A percentile compares a stretch with the other conserved stretches of the same genome.
Evolutionary conservation across 2,329 filamentous ascomycete genomes (phyloP).

Genomic region (Phaeoacremonium minimum): DNA sequence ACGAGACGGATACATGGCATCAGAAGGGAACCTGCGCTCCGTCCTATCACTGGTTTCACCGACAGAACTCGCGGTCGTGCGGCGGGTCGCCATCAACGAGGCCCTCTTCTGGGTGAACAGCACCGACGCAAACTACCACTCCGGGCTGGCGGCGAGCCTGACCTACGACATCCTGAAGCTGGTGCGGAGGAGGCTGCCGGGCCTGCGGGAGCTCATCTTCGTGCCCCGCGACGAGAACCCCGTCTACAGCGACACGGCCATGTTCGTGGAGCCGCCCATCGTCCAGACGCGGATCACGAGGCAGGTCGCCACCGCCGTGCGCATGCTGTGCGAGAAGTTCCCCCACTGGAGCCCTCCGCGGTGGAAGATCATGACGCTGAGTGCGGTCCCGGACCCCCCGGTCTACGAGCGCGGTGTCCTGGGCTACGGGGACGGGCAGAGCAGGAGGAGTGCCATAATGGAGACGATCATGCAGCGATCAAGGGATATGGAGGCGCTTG

Average conservation of each 20-base stretch:
- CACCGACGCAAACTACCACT: background rate
- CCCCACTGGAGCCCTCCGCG: slow-evolving; percentile 25
- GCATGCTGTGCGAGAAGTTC: slow-evolving; percentile 20
- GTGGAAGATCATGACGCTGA: slow-evolving; percentile 31
- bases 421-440: slow-evolving; percentile 7
- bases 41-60: slow-evolving; percentile 36
- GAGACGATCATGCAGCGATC: background rate
- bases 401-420: slow-evolving; percentile 12
- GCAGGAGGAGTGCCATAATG: background rate
- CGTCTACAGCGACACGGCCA: slow-evolving; percentile 19
- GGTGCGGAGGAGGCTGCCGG: slow-evolving; percentile 30
- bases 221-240: slow-evolving; percentile 34
- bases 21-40: slow-evolving; percentile 38
- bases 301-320: slow-evolving; percentile 28
- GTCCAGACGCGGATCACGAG: slow-evolving; percentile 27
- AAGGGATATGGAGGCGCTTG: background rate
- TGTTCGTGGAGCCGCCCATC: slow-evolving; percentile 22
- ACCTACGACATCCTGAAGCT: slow-evolving; percentile 34
- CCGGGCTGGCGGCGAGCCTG: slow-evolving; percentile 31
- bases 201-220: slow-evolving; percentile 36
- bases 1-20: slow-evolving; percentile 37
- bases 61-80: slow-evolving; percentile 33
- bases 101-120: slow-evolving; percentile 27
- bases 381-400: slow-evolving; percentile 11
- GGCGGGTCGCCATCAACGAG: slow-evolving; percentile 40